Percentiles rank a stretch among this genome's conserved stretches.
phyloP scores from a whole-genome alignment of 164 flowering plant species.

The Umbellularia californica region DNA sequence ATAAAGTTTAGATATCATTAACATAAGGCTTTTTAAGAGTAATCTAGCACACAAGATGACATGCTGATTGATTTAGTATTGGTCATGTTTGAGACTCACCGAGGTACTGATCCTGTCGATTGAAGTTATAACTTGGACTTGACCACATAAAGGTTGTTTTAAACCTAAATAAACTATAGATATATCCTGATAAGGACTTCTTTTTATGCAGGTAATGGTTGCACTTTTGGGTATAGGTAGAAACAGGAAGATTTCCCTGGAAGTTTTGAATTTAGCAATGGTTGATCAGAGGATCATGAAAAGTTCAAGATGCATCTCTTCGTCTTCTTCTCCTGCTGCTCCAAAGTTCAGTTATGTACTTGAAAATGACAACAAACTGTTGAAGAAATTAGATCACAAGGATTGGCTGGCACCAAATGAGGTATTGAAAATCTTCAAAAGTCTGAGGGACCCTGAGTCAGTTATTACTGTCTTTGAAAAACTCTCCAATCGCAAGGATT shows the following conservation, averaged over 20 bases:
- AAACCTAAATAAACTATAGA: neutral
- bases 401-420: slow-evolving; percentile 83
- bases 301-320: neutral
- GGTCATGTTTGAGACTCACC: neutral
- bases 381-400: slow-evolving; percentile 42
- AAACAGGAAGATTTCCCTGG: neutral
- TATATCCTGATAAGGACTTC: neutral
- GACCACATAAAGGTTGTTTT: neutral
- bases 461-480: slow-evolving; percentile 33
- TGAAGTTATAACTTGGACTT: neutral
- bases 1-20: too few species aligned
- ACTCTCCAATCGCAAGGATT: slow-evolving; percentile 64
- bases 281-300: slow-evolving; percentile 5
- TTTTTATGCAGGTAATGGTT: slow-evolving; percentile 7
- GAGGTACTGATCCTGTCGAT: neutral
- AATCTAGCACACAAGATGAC: neutral
- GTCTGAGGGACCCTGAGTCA: slow-evolving; percentile 44
- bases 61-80: neutral
- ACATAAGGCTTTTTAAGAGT: too few species aligned
- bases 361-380: neutral
- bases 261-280: neutral
- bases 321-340: slow-evolving; percentile 4
- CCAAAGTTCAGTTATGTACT: neutral
- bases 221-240: neutral
- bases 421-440: slow-evolving; percentile 39